Base-by-base conservation (phyloP, 1,284 basidiomycete species). In the Austroboletus niveus region DNA sequence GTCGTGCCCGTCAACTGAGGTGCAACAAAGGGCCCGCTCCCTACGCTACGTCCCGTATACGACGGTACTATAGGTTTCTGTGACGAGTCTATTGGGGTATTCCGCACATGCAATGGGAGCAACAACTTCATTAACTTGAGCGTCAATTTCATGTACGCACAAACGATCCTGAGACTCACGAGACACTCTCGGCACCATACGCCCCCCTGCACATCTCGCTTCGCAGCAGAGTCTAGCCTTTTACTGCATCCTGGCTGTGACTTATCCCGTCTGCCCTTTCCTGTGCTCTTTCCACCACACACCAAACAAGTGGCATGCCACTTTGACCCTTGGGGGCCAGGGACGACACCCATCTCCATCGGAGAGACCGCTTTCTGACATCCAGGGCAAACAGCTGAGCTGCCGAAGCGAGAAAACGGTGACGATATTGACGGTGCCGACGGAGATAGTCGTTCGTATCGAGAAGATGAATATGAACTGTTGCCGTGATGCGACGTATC, bases 151-250 rank as follows among this genome's bases (percentile, higher is more conserved):
- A 46, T 20, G 29, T 40, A 8, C 31, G 22, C 39, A 45, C 7
- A 35, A 27, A 51, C 47, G 40, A 34, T 48, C 41, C 47, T 24
- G 32, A 52, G 47, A 70, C 79, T 70, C 63, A 92, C 90, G 63
- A 85, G 72, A 66, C 89, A 92, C 67, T 89, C 88, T 57, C 89
- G 76, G 67, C 89, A 92, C 86, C 88, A 92, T 29, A 91, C 80
- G 8, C 80, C 77, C 3, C 87, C 86, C 41, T 85, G 80, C 14
- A 69, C 72, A 62, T 85, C 85, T 24, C 73, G 77, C 69, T 88
- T 92, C n/a, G 89, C 89, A 17, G 83, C 88, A 58, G 85, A 88
- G 64, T 92, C 89, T 22, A 92, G 68, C 58, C 79, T 82, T 72
- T 92, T 92, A 12, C 87, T 85, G 61, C 89, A 92, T 8, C 89